These are phyloP conservation scores for Xerocomellus amylosporus DNA, from an alignment of 768 basidiomycete species.

Conservation along the genomic window DNA sequence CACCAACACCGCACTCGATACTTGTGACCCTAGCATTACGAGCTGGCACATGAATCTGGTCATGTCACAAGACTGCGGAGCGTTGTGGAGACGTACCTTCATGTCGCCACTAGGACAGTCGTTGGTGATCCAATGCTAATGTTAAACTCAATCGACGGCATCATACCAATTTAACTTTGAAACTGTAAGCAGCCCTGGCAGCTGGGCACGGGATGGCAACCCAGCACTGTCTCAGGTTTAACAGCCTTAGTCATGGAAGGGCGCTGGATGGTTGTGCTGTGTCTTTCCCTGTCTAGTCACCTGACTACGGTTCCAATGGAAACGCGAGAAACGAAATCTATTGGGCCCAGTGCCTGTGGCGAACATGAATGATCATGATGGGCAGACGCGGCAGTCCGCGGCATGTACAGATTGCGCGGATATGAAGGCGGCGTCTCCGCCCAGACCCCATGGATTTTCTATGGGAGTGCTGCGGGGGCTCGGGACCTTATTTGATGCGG, in stretches of 20 bases:
- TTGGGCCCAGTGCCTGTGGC: constrained; percentile 32
- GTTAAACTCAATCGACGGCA: neutral
- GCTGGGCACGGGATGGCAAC: neutral
- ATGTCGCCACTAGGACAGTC: neutral
- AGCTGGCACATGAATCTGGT: neutral
- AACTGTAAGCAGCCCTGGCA: neutral
- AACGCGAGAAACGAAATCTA: constrained; percentile 16
- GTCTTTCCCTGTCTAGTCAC: constrained; percentile 10
- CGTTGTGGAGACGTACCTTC: neutral
- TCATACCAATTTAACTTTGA: neutral
- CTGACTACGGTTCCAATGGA: constrained; percentile 24
- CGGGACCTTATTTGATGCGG: constrained; percentile 5
- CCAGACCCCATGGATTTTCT: neutral
- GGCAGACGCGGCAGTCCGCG: constrained; percentile 25
- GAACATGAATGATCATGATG: constrained; percentile 27
- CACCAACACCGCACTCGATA: neutral
- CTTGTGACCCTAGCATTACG: neutral
- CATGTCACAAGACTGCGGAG: neutral
- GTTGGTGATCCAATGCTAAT: neutral
- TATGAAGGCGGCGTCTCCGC: constrained; percentile 27
- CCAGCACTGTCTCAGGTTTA: neutral
- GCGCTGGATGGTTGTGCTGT: neutral
- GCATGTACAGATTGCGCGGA: constrained; percentile 27
- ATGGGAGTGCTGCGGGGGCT: neutral
- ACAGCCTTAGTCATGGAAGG: neutral